A percentile compares a stretch with the other conserved stretches of the same genome.
These are phyloP conservation scores for Cynanchum wilfordii DNA, from an alignment of 257 asterid genomes.

Conservation along the genomic window DNA sequence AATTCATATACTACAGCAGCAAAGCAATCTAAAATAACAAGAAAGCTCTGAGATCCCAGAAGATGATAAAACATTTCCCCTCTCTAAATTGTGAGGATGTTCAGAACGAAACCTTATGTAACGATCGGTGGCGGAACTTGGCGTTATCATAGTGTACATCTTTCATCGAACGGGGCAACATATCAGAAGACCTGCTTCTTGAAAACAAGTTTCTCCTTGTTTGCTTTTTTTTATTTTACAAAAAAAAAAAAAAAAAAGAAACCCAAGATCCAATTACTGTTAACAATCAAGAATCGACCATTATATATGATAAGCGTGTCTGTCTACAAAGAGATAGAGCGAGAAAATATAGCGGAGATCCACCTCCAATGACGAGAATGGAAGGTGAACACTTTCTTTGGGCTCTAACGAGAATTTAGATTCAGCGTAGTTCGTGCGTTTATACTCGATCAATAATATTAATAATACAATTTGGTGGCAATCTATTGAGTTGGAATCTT, in stretches of 20 bases:
- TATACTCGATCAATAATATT: background rate
- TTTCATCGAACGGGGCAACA: constrained; percentile 76
- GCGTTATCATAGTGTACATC: constrained; percentile 86
- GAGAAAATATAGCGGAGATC: constrained; percentile 1
- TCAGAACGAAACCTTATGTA: constrained; percentile 40
- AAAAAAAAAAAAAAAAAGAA: background rate
- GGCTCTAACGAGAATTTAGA: background rate
- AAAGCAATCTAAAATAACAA: background rate
- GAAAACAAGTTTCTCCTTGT: background rate
- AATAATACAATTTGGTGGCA: no score
- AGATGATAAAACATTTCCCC: background rate
- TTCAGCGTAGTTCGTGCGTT: background rate
- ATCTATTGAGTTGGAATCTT: no score
- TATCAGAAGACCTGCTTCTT: constrained; percentile 62
- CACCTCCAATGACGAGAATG: background rate
- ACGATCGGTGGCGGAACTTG: constrained; percentile 82
- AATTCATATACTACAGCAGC: background rate
- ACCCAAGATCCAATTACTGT: constrained; percentile 5
- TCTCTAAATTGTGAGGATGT: background rate
- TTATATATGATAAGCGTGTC: no score
- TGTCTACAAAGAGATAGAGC: background rate
- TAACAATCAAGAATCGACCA: background rate
- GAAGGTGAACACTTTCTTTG: background rate
- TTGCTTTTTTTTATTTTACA: background rate
- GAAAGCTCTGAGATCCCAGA: background rate